phyloP scores from a whole-genome alignment of 2,329 filamentous ascomycete species.

The Diatrype stigma region DNA sequence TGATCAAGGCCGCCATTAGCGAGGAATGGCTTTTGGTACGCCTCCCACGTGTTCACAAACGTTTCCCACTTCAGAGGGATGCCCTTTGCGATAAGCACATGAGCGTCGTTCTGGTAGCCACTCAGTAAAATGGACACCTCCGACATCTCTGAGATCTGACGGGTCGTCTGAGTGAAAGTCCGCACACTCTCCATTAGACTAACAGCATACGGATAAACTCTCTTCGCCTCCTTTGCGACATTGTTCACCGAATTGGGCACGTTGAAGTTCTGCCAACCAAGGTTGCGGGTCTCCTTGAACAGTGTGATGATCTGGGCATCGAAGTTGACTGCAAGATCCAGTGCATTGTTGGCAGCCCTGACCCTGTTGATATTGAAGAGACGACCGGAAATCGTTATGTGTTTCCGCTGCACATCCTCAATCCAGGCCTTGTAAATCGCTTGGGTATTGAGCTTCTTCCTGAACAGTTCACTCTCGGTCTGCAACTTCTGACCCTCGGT shows the following conservation, averaged over 20 bases:
- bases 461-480: constrained; percentile 86
- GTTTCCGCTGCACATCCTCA: constrained; percentile 79
- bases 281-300: constrained; percentile 96
- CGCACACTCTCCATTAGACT: constrained; percentile 99
- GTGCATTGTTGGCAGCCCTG: constrained; percentile 79
- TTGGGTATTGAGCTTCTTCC: constrained; percentile 90
- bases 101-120: constrained; percentile 88
- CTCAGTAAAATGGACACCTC: constrained; percentile 84
- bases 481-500: constrained; percentile 92
- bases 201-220: constrained; percentile 96
- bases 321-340: constrained; percentile 93
- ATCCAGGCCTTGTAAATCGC: constrained; percentile 96
- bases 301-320: constrained; percentile 94
- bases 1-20: constrained; percentile 58
- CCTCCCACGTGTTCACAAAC: constrained; percentile 93
- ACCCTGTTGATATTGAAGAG: constrained; percentile 88
- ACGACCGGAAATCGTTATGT: constrained; percentile 86
- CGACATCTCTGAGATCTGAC: constrained; percentile 78
- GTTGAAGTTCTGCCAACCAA: constrained; percentile 91
- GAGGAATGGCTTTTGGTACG: constrained; percentile 65
- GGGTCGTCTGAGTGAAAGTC: constrained; percentile 82
- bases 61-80: constrained; percentile 94
- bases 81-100: constrained; percentile 77
- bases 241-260: constrained; percentile 93
- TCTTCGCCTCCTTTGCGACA: constrained; percentile 96